Evolutionary conservation across 225 moss, liverwort and hornwort genomes (phyloP), one percentile per base, ranked within the genome.

Genomic region (Polytrichum formosum): DNA sequence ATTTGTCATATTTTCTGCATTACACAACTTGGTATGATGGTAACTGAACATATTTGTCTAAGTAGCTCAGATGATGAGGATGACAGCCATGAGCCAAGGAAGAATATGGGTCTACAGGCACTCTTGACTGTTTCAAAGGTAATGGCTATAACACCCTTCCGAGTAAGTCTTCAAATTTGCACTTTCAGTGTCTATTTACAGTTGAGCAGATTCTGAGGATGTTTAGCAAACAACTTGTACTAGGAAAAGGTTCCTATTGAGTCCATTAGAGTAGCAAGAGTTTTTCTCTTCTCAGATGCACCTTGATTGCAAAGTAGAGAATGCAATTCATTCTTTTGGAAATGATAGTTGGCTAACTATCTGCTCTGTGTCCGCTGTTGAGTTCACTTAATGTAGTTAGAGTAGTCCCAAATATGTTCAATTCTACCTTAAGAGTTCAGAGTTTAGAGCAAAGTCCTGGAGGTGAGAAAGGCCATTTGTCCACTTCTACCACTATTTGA

Each of bases 11-110:
- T 21, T 46, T 20, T 28, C 37, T 9, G 13, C 33, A 20, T 22
- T 28, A 54, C n/a, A 26, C 46, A 70, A 60, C 13, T 70, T 58
- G 54, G 71, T 31, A 67, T 74, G 5, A 86, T 86, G 86, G 77
- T 71, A 7, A n/a, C 65, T 0, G 78, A 77, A 56, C 73, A 74
- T 16, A 77, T 82, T 74, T 85, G 80, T 70, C 17, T 82, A 28
- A 85, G 82, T 55, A 82, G 79, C 67, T 85, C 82, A 53, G 74
- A 79, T 53, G 71, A 82, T 2, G 79, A 77, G 21, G 77, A 80
- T 26, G 72, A 70, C 37, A 71, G 20, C 7, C 66, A 58, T 21
- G 26, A n/a, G 30, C 22, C 2, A 0, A 61, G 31, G 54, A 61
- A 23, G 17, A 13, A 4, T 19, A 54, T 22, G 53, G 76, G 63